Percentiles rank a stretch among this genome's conserved stretches.
These are phyloP conservation scores for Cladosporium austrohemisphaericum DNA, from an alignment of 2,329 filamentous ascomycete genomes.

Conservation along the genomic window DNA sequence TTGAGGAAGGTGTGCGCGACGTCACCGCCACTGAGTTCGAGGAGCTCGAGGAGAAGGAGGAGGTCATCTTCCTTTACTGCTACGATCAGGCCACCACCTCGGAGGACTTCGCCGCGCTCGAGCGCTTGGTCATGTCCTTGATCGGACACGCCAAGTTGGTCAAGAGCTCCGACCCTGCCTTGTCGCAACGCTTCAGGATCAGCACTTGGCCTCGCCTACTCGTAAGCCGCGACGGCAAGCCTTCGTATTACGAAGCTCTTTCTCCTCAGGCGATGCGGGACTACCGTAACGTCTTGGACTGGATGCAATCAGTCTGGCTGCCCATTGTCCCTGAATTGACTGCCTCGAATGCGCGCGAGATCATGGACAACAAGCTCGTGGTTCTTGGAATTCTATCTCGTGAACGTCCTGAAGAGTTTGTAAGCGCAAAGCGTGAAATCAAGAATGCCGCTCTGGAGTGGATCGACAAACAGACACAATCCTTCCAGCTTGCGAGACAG, in stretches of 20 bases:
- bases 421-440: constrained; percentile 76
- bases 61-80: constrained; percentile 96
- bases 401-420: constrained; percentile 73
- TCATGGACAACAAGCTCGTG: constrained; percentile 94
- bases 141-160: constrained; percentile 90
- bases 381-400: constrained; percentile 85
- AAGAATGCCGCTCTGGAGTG: constrained; percentile 95
- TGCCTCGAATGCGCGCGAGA: constrained; percentile 83
- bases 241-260: constrained; percentile 84
- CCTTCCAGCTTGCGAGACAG: constrained; percentile 89
- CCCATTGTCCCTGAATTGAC: constrained; percentile 93
- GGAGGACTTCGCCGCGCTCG: constrained; percentile 86
- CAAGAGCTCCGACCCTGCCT: constrained; percentile 74
- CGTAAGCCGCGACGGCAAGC: constrained; percentile 81
- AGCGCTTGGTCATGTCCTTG: constrained; percentile 79
- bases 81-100: constrained; percentile 92
- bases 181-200: constrained; percentile 86
- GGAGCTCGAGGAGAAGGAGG: constrained; percentile 83
- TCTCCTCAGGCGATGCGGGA: constrained; percentile 92
- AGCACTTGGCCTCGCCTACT: constrained; percentile 93
- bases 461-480: constrained; percentile 92
- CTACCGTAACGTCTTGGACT: constrained; percentile 70
- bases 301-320: constrained; percentile 97
- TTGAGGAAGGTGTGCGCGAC: constrained; percentile 72
- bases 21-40: constrained; percentile 74